Percentiles rank a stretch among this genome's conserved stretches.
Conservation (phyloP, 768 basidiomycete genomes). For the Kwoniella sp. region DNA sequence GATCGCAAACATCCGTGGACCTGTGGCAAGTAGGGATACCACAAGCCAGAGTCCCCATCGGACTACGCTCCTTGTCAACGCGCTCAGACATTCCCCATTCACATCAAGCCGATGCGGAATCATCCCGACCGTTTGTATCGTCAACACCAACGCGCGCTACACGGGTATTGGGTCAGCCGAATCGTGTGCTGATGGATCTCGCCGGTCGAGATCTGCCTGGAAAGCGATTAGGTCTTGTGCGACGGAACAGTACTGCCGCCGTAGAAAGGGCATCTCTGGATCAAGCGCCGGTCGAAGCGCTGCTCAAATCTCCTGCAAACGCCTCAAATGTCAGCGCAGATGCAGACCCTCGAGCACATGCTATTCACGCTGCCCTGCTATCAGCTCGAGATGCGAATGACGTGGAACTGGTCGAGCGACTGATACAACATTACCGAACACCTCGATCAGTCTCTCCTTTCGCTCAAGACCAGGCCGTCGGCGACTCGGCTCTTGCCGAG, state of each 20-base stretch:
- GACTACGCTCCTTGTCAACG: constrained; percentile 27
- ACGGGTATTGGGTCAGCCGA: constrained; percentile 30
- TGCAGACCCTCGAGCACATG: constrained; percentile 2
- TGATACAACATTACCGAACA: constrained; percentile 45
- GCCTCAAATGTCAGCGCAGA: neutral
- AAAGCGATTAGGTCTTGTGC: constrained; percentile 19
- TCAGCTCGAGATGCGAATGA: constrained; percentile 11
- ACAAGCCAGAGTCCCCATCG: constrained; percentile 12
- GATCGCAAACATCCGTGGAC: constrained; percentile 31
- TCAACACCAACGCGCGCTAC: constrained; percentile 11
- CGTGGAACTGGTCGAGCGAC: constrained; percentile 3
- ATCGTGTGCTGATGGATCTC: constrained; percentile 43
- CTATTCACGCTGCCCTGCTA: constrained; percentile 6
- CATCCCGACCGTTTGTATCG: constrained; percentile 9
- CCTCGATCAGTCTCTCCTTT: constrained; percentile 32
- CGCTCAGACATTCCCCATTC: constrained; percentile 14
- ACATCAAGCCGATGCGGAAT: neutral
- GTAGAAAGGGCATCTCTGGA: constrained; percentile 15
- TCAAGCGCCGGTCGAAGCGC: constrained; percentile 8
- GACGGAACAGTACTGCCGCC: constrained; percentile 30
- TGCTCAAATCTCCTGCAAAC: neutral
- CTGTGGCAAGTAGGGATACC: constrained; percentile 40
- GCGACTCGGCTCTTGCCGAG: constrained; percentile 22
- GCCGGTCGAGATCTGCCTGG: constrained; percentile 37
- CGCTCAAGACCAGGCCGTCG: constrained; percentile 8